Conservation (phyloP, 2,329 filamentous ascomycete species). For the Penicillium sp. region DNA sequence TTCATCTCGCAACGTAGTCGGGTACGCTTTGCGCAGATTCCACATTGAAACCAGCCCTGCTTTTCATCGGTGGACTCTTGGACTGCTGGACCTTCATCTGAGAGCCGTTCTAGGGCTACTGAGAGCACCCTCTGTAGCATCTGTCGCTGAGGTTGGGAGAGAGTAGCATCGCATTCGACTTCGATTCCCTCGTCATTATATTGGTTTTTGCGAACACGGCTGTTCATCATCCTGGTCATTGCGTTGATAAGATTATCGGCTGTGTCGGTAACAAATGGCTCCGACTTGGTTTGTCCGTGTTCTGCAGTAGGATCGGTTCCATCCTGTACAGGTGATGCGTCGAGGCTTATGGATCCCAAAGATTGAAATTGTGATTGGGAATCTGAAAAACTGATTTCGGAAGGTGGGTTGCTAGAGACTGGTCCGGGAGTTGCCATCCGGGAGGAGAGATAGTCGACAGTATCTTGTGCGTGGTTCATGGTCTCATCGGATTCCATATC, state of each 20-base stretch:
- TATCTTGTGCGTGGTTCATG: neutral
- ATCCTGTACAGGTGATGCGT: neutral
- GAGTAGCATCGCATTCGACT: conserved; percentile 15
- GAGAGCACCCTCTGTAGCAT: conserved; percentile 34
- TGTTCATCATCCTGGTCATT: conserved; percentile 35
- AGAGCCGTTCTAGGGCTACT: conserved; percentile 29
- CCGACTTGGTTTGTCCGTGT: conserved; percentile 14
- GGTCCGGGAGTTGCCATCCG: neutral
- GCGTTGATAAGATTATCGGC: conserved; percentile 34
- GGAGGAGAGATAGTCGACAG: neutral
- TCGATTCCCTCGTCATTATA: conserved; percentile 24
- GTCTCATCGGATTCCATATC: conserved; percentile 5
- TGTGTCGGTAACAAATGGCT: conserved; percentile 28
- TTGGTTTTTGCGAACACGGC: conserved; percentile 24
- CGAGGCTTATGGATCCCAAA: neutral
- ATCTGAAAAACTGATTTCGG: neutral
- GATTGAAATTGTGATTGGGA: neutral
- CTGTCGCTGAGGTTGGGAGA: conserved; percentile 32
- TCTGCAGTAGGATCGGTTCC: neutral
- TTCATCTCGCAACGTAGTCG: conserved; percentile 40
- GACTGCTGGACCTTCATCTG: conserved; percentile 8
- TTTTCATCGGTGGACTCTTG: conserved; percentile 17
- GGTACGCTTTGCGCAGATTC: conserved; percentile 31
- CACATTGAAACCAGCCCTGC: conserved; percentile 31
- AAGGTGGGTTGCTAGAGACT: neutral